These are phyloP conservation scores for Paratinospora sagittata DNA, from an alignment of 164 flowering plant genomes.

Conservation along the genomic window DNA sequence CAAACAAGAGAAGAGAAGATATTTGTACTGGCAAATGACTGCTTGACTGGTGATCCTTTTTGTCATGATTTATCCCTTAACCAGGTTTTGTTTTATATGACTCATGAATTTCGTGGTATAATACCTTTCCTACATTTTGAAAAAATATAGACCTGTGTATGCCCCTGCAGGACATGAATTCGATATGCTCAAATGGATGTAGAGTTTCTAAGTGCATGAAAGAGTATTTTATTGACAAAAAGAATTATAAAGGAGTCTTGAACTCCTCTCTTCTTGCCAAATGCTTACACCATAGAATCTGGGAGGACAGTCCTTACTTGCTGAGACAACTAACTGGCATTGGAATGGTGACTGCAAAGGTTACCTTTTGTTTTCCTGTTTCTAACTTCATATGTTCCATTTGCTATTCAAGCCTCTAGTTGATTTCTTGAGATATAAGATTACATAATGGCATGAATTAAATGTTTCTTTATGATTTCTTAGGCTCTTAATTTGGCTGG, in stretches of 20 bases:
- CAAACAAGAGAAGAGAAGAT: constrained; percentile 95
- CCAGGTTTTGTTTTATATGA: constrained; percentile 48
- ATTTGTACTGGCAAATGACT: constrained; percentile 86
- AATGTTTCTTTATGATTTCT: constrained; percentile 3
- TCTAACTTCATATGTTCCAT: neutral
- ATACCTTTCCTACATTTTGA: neutral
- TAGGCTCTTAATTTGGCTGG: constrained; percentile 86
- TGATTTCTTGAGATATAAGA: neutral
- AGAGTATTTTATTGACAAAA: constrained; percentile 71
- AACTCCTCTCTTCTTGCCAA: constrained; percentile 67
- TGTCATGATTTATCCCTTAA: constrained; percentile 77
- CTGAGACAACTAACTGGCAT: constrained; percentile 93
- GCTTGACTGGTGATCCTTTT: constrained; percentile 91
- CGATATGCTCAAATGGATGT: constrained; percentile 80
- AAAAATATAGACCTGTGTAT: neutral
- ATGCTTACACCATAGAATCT: constrained; percentile 80
- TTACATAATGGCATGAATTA: constrained; percentile 2
- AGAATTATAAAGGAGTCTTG: constrained; percentile 67
- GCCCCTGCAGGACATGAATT: constrained; percentile 67
- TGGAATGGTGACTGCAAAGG: constrained; percentile 99
- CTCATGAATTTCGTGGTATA: neutral
- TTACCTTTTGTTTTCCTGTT: constrained; percentile 14
- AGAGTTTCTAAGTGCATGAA: constrained; percentile 97
- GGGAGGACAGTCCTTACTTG: constrained; percentile 92
- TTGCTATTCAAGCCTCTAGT: neutral